Conservation (phyloP, 805 yeast species). For the Candida taoyuanica region DNA sequence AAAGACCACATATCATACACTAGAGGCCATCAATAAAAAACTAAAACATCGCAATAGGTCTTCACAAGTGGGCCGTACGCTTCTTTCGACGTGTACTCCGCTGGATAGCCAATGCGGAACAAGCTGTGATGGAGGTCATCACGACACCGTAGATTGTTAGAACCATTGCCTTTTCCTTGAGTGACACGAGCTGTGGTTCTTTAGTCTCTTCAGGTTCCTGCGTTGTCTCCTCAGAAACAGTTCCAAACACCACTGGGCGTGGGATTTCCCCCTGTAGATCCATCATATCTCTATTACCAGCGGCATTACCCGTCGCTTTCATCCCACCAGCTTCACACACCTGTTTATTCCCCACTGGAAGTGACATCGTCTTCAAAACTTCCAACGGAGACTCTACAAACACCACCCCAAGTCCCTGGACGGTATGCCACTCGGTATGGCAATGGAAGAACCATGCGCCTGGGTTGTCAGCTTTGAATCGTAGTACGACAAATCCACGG, state of each 20-base stretch:
- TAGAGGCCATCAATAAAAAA: no score
- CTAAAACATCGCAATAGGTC: not conserved
- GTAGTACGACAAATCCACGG: constrained; percentile 57
- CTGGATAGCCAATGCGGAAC: constrained; percentile 8
- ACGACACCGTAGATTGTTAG: constrained; percentile 31
- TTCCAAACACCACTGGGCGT: not conserved
- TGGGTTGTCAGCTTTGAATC: constrained; percentile 81
- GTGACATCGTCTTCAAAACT: constrained; percentile 34
- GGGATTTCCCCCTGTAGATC: constrained; percentile 43
- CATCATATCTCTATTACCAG: constrained; percentile 53
- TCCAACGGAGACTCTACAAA: constrained; percentile 66
- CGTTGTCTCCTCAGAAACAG: no score
- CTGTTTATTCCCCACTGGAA: constrained; percentile 43
- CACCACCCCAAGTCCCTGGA: constrained; percentile 71
- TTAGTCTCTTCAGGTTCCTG: not conserved
- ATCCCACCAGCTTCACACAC: constrained; percentile 44
- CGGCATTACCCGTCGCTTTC: constrained; percentile 63
- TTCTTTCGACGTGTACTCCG: constrained; percentile 5
- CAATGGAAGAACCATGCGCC: constrained; percentile 96
- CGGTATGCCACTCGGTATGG: constrained; percentile 81
- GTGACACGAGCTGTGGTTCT: constrained; percentile 14
- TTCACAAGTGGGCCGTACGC: no score
- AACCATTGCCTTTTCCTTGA: constrained; percentile 22
- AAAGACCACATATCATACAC: no score
- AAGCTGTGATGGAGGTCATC: constrained; percentile 13